Evolutionary conservation across 1,284 basidiomycete species (phyloP).

Genomic region (Vanrija sp.): DNA sequence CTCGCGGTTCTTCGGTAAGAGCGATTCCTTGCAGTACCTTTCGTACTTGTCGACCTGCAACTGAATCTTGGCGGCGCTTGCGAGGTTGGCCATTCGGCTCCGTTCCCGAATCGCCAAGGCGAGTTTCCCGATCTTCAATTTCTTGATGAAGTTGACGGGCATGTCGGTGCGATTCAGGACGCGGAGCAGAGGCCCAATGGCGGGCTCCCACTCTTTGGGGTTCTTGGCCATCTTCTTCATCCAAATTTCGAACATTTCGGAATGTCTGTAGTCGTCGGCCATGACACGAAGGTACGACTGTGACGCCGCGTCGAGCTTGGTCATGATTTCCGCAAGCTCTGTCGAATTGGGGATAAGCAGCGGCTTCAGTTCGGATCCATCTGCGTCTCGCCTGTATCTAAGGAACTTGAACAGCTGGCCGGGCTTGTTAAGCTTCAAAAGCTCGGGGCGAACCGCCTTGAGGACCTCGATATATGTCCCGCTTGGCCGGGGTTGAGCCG

Average conservation of each 20-base stretch:
- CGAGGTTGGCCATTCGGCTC: not conserved
- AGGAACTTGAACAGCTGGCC: constrained; percentile 27
- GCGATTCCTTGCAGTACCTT: constrained; percentile 9
- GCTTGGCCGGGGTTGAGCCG: not conserved
- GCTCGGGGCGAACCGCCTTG: not conserved
- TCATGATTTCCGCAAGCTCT: constrained; percentile 28
- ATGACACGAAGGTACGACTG: constrained; percentile 24
- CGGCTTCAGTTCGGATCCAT: constrained; percentile 7
- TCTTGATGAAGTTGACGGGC: constrained; percentile 24
- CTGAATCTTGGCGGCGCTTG: constrained; percentile 13
- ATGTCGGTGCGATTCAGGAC: constrained; percentile 37
- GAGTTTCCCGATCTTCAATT: constrained; percentile 21
- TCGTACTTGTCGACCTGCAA: constrained; percentile 7
- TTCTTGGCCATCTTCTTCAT: constrained; percentile 18
- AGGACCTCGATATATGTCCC: not conserved
- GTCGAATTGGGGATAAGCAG: constrained; percentile 6
- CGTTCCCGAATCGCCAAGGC: not conserved
- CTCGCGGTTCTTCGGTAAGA: constrained; percentile 14
- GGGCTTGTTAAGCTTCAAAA: constrained; percentile 17
- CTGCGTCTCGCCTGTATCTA: constrained; percentile 5
- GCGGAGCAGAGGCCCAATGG: constrained; percentile 20
- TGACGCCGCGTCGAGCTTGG: constrained; percentile 17
- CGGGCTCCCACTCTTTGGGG: constrained; percentile 23
- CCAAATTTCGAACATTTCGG: constrained; percentile 23
- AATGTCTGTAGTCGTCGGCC: constrained; percentile 28